phyloP scores from a whole-genome alignment of 331 rosid species.

The Prunus yedoensis region DNA sequence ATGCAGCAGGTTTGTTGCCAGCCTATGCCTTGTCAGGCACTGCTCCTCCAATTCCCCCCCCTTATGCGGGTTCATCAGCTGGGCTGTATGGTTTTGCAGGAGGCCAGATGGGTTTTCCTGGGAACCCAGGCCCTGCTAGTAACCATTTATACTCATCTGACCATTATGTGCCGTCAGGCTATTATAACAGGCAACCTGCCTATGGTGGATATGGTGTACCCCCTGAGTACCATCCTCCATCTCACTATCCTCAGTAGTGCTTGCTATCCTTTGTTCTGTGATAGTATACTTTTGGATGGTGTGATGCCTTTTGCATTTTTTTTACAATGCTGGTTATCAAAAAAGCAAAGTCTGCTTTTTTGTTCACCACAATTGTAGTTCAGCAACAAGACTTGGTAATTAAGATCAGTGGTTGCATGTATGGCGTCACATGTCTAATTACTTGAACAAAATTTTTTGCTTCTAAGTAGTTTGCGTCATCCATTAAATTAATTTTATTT shows the following conservation, averaged over 20 bases:
- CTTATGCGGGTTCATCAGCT: conserved; percentile 54
- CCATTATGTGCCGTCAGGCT: conserved; percentile 40
- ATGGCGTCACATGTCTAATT: conserved; percentile 29
- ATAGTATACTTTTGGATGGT: conserved; percentile 34
- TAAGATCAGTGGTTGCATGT: conserved; percentile 32
- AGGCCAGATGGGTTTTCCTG: conserved; percentile 53
- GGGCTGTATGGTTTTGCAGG: conserved; percentile 53
- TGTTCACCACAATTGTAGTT: conserved; percentile 29
- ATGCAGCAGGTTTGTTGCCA: conserved; percentile 47
- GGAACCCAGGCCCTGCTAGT: conserved; percentile 45
- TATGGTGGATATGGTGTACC: conserved; percentile 59
- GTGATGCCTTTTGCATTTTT: conserved; percentile 29
- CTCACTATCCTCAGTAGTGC: conserved; percentile 61
- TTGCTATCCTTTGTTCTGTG: conserved; percentile 15
- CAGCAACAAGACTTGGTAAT: conserved; percentile 29
- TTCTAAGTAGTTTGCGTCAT: not conserved
- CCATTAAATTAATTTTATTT: not conserved
- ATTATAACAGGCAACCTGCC: conserved; percentile 45
- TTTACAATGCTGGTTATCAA: conserved; percentile 28
- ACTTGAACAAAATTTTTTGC: conserved; percentile 18
- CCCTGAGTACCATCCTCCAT: conserved; percentile 41
- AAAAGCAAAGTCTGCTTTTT: conserved; percentile 38
- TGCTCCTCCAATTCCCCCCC: conserved; percentile 43
- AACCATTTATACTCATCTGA: conserved; percentile 50
- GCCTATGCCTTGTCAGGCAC: conserved; percentile 56